Conservation (phyloP, 805 yeast species). For the Brettanomyces sp. region DNA sequence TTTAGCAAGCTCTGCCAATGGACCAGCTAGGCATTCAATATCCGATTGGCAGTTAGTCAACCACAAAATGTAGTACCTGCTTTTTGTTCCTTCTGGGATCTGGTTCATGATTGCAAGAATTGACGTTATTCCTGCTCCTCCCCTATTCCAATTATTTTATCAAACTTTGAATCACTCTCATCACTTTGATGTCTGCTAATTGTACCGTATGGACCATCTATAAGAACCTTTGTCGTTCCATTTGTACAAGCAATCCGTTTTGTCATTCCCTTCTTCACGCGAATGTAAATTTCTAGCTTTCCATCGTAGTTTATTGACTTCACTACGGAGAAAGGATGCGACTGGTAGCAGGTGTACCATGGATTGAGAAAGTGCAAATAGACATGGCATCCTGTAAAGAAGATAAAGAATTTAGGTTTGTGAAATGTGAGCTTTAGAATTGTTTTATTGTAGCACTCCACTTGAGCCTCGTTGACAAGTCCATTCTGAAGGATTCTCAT, state of each 20-base stretch:
- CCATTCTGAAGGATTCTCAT: conserved; percentile 23
- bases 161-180: conserved; percentile 1
- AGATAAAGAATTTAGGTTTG: conserved; percentile 12
- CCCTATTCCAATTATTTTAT: conserved; percentile 12
- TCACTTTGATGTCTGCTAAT: conserved; percentile 3
- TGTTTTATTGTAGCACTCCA: conserved; percentile 6
- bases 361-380: conserved; percentile 45
- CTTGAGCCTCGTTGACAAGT: conserved; percentile 10
- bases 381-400: conserved; percentile 44
- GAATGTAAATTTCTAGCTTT: conserved; percentile 32
- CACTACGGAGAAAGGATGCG: conserved; percentile 61
- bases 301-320: conserved; percentile 25
- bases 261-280: conserved; percentile 45
- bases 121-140: conserved; percentile 16
- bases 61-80: too few relatives aligned
- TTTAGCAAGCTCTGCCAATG: too few relatives aligned
- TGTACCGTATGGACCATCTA: conserved; percentile 66
- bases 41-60: too few relatives aligned
- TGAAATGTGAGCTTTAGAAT: conserved; percentile 3
- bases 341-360: conserved; percentile 44
- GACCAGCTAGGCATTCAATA: too few relatives aligned
- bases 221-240: conserved; percentile 17
- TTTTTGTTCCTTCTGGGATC: not conserved
- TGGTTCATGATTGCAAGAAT: conserved; percentile 9
- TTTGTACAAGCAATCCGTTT: conserved; percentile 8